Base-by-base conservation (phyloP, 2,329 filamentous ascomycete genomes). In the Aspergillus sp. region DNA sequence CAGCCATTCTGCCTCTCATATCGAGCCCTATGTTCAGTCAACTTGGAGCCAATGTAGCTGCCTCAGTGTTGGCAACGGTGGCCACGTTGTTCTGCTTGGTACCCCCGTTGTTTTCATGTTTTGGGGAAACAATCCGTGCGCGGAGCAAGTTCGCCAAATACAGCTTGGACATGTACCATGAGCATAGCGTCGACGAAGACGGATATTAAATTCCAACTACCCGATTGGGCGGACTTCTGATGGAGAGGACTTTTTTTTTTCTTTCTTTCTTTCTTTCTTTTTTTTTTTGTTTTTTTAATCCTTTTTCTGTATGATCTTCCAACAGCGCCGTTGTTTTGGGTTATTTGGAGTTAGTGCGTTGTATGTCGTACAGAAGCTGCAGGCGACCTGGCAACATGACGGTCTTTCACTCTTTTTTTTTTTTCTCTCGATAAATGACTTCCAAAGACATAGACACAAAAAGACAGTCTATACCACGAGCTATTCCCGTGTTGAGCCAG, bases 1-100 rank as follows among this genome's bases (percentile, higher is more conserved):
- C 71, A 1, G 78, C 71, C 1, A 58, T 66, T 13, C 68, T 79
- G 39, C 76, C 76, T 9, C 62, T 78, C 2, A 74, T 80, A 55
- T 72, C 71, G 2, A 58, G 63, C 1, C 69, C 72, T 9, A 74
- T 80, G 73, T 78, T 75, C 59, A 41, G 55, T 3, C 59, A 55
- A 0, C 59, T 79, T 12, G 76, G 74, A 0, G 60, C 67, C 0
- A 79, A 78, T 55, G 52, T 68, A 20, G 72, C 75, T 0, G 60
- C 70, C 3, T 72, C 71, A 4, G 63, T 78, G 22, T 55, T 78
- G n/a, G 76, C 77, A 3, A 64, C 62, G 0, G 53, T 77, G 5
- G 76, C 77, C 5, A 78, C 76, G 2, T 49, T 68, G 2, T 77
- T 75, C 43, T 76, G 75, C 54, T 57, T 65, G 5, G 66, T 69